phyloP scores from a whole-genome alignment of 768 basidiomycete genomes.

The Lactarius vividus region DNA sequence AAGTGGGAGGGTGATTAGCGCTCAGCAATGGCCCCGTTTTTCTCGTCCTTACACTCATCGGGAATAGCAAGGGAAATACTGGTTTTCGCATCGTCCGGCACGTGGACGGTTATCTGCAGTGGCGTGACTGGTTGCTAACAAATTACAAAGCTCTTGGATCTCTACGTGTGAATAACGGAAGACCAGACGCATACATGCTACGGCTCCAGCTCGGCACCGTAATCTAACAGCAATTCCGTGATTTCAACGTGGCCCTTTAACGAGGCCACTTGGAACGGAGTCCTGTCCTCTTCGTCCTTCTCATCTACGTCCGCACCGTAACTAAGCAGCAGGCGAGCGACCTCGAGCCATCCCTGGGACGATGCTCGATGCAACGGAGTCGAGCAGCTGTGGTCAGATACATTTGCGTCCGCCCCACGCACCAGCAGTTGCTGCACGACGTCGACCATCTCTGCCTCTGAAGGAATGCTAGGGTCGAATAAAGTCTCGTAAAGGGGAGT shows the following conservation, averaged over 20 bases:
- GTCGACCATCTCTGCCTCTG: too few relatives aligned
- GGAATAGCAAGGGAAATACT: too few relatives aligned
- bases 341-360: neutral
- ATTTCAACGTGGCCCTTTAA: neutral
- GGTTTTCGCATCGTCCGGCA: neutral
- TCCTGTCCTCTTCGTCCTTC: neutral
- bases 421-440: neutral
- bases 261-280: neutral
- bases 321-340: neutral
- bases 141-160: neutral
- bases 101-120: neutral
- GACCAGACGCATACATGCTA: neutral
- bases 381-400: neutral
- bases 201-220: neutral
- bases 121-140: neutral
- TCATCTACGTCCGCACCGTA: neutral
- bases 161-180: too few relatives aligned
- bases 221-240: neutral
- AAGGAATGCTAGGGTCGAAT: too few relatives aligned
- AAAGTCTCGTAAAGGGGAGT: neutral
- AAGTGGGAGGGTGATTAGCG: too few relatives aligned
- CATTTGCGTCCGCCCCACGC: neutral
- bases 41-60: too few relatives aligned
- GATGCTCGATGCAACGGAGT: neutral
- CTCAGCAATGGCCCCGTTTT: too few relatives aligned